Conservation (phyloP, 2,329 filamentous ascomycete species). For the Ophiognomonia clavigignenti-juglandacearum region DNA sequence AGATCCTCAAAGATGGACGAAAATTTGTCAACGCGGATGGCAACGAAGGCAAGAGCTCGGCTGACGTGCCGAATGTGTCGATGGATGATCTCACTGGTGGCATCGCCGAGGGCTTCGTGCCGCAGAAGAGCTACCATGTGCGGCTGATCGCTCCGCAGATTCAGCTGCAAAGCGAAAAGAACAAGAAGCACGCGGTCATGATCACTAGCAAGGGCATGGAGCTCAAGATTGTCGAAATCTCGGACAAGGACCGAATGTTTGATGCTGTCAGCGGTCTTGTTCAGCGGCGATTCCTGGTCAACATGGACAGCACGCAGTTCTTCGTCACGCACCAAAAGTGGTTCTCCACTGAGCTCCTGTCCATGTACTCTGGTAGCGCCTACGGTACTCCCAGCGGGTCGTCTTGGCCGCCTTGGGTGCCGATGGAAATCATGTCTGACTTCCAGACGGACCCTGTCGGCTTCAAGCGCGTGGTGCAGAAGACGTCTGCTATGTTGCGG, state of each 20-base stretch:
- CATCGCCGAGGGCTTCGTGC: conserved; percentile 80
- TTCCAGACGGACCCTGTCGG: conserved; percentile 91
- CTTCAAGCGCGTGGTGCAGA: conserved; percentile 96
- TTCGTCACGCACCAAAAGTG: conserved; percentile 95
- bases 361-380: conserved; percentile 89
- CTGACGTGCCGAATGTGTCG: conserved; percentile 31
- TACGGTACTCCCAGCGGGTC: conserved; percentile 83
- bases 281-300: conserved; percentile 86
- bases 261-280: conserved; percentile 94
- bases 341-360: conserved; percentile 76
- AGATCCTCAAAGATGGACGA: conserved; percentile 78
- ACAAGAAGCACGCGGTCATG: conserved; percentile 93
- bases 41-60: conserved; percentile 19
- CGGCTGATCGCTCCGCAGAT: conserved; percentile 96
- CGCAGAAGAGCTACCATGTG: conserved; percentile 91
- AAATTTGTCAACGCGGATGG: conserved; percentile 75
- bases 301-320: conserved; percentile 97
- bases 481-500: conserved; percentile 87
- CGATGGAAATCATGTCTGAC: conserved; percentile 97
- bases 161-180: conserved; percentile 97
- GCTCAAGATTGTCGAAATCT: conserved; percentile 93
- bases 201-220: conserved; percentile 97
- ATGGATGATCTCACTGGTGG: conserved; percentile 65
- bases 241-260: conserved; percentile 90
- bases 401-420: conserved; percentile 96